Conservation (phyloP, 2,329 filamentous ascomycete genomes). For the Sclerotinia spermophila region DNA sequence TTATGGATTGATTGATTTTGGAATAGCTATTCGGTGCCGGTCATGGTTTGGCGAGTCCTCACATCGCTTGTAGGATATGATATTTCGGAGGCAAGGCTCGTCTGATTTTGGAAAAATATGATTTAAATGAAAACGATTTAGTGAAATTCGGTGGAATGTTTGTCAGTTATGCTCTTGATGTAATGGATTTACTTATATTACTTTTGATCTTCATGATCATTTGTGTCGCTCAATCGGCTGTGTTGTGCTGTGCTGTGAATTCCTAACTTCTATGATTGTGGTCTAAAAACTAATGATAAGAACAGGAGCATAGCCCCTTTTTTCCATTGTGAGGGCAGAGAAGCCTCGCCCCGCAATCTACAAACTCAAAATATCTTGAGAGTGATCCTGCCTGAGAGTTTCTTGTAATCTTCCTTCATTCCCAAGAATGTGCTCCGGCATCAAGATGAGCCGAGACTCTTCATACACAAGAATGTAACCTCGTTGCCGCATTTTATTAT, state of each 20-base stretch:
- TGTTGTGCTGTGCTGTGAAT: not conserved
- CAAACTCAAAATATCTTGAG: too few relatives aligned
- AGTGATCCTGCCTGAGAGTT: not conserved
- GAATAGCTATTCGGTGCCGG: not conserved
- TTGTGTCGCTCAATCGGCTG: not conserved
- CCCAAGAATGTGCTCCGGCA: not conserved
- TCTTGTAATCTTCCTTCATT: not conserved
- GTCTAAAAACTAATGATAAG: not conserved
- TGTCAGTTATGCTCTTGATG: not conserved
- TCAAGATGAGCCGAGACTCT: not conserved
- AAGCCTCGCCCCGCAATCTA: not conserved
- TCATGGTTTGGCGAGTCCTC: not conserved
- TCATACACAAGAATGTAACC: not conserved
- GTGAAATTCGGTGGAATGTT: not conserved
- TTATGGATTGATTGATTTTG: not conserved
- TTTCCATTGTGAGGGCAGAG: not conserved
- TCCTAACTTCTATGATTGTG: not conserved
- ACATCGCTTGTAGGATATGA: not conserved
- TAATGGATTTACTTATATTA: not conserved
- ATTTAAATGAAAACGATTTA: not conserved
- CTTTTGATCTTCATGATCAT: not conserved
- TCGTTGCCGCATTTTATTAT: not conserved
- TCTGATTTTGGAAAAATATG: not conserved
- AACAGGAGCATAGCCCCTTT: not conserved
- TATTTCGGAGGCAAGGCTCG: not conserved